Evolutionary conservation across 129 eudicot species (phyloP).

Genomic region (Deinandra increscens): DNA sequence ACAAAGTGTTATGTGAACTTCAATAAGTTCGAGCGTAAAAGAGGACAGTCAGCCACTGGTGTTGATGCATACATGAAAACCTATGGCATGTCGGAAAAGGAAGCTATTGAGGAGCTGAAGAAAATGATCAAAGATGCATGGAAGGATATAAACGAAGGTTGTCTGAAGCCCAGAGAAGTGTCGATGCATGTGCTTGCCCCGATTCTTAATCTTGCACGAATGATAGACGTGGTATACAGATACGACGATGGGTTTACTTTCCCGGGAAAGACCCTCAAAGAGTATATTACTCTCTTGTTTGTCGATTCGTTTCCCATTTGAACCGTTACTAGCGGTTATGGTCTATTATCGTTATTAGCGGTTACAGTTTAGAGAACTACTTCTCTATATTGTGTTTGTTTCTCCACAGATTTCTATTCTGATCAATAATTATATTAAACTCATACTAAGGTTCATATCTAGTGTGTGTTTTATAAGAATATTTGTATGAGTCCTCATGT

Average conservation of each 20-base stretch:
- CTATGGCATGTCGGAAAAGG: slow-evolving; percentile 20
- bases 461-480: no score
- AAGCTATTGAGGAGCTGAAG: slow-evolving; percentile 20
- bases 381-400: no score
- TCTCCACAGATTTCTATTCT: no score
- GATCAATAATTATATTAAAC: no score
- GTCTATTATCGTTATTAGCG: no score
- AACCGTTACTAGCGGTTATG: no score
- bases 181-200: slow-evolving; percentile 22
- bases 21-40: slow-evolving; percentile 27
- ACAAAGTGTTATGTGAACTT: no score
- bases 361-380: no score
- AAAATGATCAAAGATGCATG: slow-evolving; percentile 33
- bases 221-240: slow-evolving; percentile 25
- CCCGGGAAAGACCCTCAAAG: slow-evolving; percentile 20
- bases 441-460: no score
- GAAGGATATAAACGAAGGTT: slow-evolving; percentile 32
- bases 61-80: slow-evolving; percentile 26
- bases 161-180: slow-evolving; percentile 28
- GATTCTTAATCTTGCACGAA: slow-evolving; percentile 30
- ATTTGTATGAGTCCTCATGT: no score
- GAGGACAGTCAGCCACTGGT: slow-evolving; percentile 27
- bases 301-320: slow-evolving; percentile 1
- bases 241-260: slow-evolving; percentile 27
- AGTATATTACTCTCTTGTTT: slow-evolving; percentile 23